These are phyloP conservation scores for Davidsoniella virescens DNA, from an alignment of 2,329 filamentous ascomycete species.

Conservation along the genomic window DNA sequence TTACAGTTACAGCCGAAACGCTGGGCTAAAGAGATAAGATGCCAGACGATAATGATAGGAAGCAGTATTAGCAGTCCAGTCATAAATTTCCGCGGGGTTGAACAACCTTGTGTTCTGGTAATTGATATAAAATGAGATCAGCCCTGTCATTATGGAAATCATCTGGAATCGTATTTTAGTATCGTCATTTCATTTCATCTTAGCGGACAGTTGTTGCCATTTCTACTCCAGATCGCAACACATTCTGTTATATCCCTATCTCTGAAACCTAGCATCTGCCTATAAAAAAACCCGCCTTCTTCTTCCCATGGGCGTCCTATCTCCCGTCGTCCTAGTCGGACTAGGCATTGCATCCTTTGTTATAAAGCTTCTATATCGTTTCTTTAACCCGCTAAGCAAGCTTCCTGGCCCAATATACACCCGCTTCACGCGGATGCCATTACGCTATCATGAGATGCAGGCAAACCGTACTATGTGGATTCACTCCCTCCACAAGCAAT, in stretches of 20 bases:
- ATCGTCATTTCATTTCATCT: too few species aligned
- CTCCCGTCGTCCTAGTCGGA: constrained; percentile 17
- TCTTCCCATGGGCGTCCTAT: constrained; percentile 15
- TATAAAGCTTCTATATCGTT: constrained; percentile 17
- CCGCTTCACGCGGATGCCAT: constrained; percentile 31
- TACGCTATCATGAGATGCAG: constrained; percentile 41
- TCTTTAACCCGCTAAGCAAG: constrained; percentile 21
- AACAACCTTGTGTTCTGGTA: not conserved
- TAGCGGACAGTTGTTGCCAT: too few species aligned
- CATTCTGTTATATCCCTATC: too few species aligned
- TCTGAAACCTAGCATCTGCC: too few species aligned
- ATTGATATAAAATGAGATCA: not conserved
- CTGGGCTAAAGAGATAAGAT: not conserved
- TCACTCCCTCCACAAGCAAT: constrained; percentile 37
- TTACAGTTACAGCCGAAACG: constrained; percentile 1
- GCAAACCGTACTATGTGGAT: constrained; percentile 38
- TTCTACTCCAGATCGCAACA: too few species aligned
- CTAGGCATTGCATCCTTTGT: constrained; percentile 16
- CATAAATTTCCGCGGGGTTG: not conserved
- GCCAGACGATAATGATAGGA: not conserved
- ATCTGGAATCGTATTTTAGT: too few species aligned
- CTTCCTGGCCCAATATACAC: constrained; percentile 34
- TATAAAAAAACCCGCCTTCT: too few species aligned
- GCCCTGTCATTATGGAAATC: too few species aligned
- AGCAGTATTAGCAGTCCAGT: too few species aligned